Base-by-base conservation (phyloP, 1,284 basidiomycete genomes). In the Ceratobasidium sp. region DNA sequence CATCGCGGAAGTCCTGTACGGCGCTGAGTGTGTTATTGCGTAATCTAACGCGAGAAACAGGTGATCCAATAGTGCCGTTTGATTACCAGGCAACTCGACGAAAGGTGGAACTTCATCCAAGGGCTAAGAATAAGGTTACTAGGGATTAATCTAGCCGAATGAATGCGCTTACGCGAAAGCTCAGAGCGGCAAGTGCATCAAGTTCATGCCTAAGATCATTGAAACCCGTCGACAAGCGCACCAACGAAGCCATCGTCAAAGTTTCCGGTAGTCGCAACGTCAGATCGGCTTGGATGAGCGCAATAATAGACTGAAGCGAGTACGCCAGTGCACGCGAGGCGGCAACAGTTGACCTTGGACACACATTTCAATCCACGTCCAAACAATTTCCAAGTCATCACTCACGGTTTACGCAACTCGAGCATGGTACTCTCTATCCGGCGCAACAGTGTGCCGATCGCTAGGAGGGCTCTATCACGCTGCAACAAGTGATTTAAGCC, bases 371-470 rank as follows among this genome's bases (percentile, higher is more conserved):
- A 13, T 17, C 25, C 8, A 25, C 34, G 8, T 13, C 22, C n/a
- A 8, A 15, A 20, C 5, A 29, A 35, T 10, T 20, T 38, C 29
- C 2, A 35, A 45, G 15, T 43, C 47, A n/a, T 22, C 25, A 53
- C 72, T 34, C 29, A 73, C 72, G 43, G 49, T 7, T 58, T 54
- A 29, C 69, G 71, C 17, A 65, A 29, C n/a, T 42, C 25, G 25
- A 57, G 22, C 20, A 72, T 47, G n/a, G 57, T 53, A 8, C 13
- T 43, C 25, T 73, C 71, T n/a, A 73, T 25, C 31, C 72, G 45
- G 8, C 72, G 58, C 10, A 73, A 32, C 17, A 71, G 38, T n/a
- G 53, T 65, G 5, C 72, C 72, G 32, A 73, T 70, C n/a, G 27
- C 38, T 6, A 69, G 32, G 25, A 73, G 70, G 68, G 70, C 29